These are phyloP conservation scores for Jaapia argillacea DNA, from an alignment of 768 basidiomycete genomes.

Conservation along the genomic window DNA sequence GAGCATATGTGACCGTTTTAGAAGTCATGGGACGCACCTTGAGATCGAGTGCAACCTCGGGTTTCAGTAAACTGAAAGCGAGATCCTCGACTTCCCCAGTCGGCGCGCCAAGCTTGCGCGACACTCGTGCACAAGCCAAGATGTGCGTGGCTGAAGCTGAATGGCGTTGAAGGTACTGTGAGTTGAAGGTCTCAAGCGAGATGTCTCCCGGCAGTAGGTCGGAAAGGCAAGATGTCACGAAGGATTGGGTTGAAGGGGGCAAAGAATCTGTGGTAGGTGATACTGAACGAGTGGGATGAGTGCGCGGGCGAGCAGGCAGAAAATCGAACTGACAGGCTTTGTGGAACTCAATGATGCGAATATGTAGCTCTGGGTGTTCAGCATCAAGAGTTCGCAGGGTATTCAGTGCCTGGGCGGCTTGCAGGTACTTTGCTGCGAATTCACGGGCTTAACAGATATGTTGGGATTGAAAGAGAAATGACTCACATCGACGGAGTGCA, in stretches of 20 bases:
- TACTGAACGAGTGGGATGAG: conserved; percentile 22
- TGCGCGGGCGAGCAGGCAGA: conserved; percentile 1
- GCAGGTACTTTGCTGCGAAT: conserved; percentile 62
- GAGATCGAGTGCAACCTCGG: conserved; percentile 33
- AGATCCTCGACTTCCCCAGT: conserved; percentile 51
- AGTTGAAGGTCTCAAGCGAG: conserved; percentile 58
- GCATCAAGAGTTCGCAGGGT: conserved; percentile 42
- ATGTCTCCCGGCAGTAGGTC: conserved; percentile 47
- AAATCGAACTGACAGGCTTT: conserved; percentile 31
- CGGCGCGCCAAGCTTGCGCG: conserved; percentile 34
- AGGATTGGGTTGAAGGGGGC: conserved; percentile 35
- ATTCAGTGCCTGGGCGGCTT: conserved; percentile 62
- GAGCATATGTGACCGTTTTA: neutral
- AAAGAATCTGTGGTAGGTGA: conserved; percentile 31
- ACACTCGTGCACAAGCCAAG: conserved; percentile 27
- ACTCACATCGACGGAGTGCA: conserved; percentile 68
- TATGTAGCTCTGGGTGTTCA: conserved; percentile 58
- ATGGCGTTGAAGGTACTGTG: conserved; percentile 64
- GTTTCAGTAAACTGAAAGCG: conserved; percentile 37
- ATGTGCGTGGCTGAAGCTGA: conserved; percentile 39
- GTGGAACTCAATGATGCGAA: conserved; percentile 58
- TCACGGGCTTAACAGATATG: conserved; percentile 2
- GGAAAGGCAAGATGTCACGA: conserved; percentile 37
- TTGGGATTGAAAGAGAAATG: neutral
- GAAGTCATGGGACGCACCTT: conserved; percentile 26